phyloP scores from a whole-genome alignment of 371 early-diverging fungal genomes.

The Dentiscutata heterogama region DNA sequence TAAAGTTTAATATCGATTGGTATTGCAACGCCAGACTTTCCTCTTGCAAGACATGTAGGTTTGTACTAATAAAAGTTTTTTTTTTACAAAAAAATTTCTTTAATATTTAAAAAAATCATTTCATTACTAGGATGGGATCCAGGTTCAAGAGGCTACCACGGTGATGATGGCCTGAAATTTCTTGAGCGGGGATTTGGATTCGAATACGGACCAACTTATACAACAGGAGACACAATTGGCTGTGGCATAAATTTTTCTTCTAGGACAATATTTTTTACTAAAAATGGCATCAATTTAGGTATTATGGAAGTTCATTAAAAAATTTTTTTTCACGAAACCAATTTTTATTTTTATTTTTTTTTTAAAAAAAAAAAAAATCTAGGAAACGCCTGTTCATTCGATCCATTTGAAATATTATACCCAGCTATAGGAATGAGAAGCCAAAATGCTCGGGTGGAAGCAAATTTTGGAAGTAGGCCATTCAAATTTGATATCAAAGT shows the following conservation, averaged over 20 bases:
- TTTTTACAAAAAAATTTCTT: not conserved
- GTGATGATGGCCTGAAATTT: constrained; percentile 85
- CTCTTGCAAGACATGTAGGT: not conserved
- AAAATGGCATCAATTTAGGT: constrained; percentile 89
- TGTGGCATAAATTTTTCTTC: constrained; percentile 88
- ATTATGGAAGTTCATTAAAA: not conserved
- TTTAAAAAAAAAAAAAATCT: not conserved
- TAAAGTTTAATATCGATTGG: constrained; percentile 7
- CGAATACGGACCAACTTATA: constrained; percentile 88
- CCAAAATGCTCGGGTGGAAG: not conserved
- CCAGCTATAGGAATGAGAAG: not conserved
- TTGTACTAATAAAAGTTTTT: not conserved
- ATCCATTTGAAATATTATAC: not conserved
- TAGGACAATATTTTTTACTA: constrained; percentile 86
- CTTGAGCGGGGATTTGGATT: constrained; percentile 61
- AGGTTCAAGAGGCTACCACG: constrained; percentile 79
- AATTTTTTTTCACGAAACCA: not conserved
- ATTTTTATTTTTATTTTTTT: not conserved
- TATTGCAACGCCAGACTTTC: not conserved
- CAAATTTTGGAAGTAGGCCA: not conserved
- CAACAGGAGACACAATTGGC: constrained; percentile 91
- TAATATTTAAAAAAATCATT: constrained; percentile 5
- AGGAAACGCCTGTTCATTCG: not conserved
- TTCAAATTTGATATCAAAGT: not conserved
- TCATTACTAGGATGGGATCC: constrained; percentile 67